Percentiles rank a stretch among this genome's conserved stretches.
Evolutionary conservation across 1,139 yeast genomes (phyloP).

Genomic region (Sugiyamaella japonica): DNA sequence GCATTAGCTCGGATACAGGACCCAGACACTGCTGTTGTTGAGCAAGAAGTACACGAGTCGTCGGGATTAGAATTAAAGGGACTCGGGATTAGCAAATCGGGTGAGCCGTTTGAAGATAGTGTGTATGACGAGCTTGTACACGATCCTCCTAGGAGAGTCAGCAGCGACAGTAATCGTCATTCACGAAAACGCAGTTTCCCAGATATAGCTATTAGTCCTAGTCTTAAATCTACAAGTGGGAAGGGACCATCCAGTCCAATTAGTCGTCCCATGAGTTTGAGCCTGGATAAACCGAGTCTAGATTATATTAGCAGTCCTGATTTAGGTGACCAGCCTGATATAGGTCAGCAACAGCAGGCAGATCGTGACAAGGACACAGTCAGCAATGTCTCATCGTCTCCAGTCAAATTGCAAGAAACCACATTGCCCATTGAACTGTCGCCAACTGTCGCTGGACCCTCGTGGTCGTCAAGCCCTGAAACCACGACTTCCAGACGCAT

Average conservation of each 20-base stretch:
- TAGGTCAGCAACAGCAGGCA: too few relatives aligned
- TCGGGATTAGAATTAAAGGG: background rate
- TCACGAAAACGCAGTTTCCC: background rate
- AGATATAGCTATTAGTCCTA: slow-evolving; percentile 8
- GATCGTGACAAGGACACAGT: background rate
- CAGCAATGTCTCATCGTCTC: background rate
- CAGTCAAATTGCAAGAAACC: background rate
- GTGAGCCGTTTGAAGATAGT: background rate
- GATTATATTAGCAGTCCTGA: background rate
- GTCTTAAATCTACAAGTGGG: background rate
- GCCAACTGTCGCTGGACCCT: background rate
- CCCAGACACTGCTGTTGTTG: slow-evolving; percentile 2
- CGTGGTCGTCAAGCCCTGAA: background rate
- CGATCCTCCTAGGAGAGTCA: background rate
- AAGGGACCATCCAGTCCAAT: background rate
- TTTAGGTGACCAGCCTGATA: background rate
- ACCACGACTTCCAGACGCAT: background rate
- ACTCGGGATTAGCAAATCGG: slow-evolving; percentile 4
- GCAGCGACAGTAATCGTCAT: background rate
- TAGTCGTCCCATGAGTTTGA: background rate
- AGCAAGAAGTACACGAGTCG: background rate
- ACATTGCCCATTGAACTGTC: background rate
- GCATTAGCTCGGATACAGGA: slow-evolving; percentile 8
- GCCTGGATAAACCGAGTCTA: background rate
- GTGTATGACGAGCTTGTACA: background rate